Evolutionary conservation across 2,329 filamentous ascomycete genomes (phyloP), one percentile per base, ranked within the genome.

Genomic region (Pseudogymnoascus sp.): DNA sequence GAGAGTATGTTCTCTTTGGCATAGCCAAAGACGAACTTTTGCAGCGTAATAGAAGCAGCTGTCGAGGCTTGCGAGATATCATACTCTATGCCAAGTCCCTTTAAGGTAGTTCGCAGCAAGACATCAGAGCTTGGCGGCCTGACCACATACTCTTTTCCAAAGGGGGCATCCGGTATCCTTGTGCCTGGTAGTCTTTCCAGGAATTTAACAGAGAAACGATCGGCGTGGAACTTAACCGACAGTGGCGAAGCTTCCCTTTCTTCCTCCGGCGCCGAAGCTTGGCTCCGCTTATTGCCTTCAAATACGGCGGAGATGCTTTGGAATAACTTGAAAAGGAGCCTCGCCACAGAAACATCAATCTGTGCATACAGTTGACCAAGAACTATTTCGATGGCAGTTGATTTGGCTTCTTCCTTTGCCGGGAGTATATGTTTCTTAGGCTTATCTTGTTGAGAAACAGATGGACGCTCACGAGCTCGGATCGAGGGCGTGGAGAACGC

Each of bases 21-120:
- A 68, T 88, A 87, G 1, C 85, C 84, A 65, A 88, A 84, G 0
- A 76, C 76, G 66, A 88, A 82, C 64, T 81, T 83, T 64, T 82
- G 76, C 1, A 87, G 67, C 2, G 67, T 68, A 6, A 72, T 18
- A 18, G 59, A 62, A 11, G 70, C 69, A 43, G 66, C 69, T 5
- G 65, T 69, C 4, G 30, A 58, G 25, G 63, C 41, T 7, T 62
- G 54, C 6, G 62, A 63, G 5, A 61, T 57, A 12, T 63, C 60
- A 7, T 64, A 64, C 12, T 64, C 57, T 18, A 71, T 37, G 18
- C 65, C 57, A 18, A 73, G 65, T 16, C 70, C 70, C n/a, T 62
- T 65, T 3, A 72, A 43, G 2, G 61, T 63, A 28, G 67, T 65
- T 14, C 64, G 66, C 9, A 73, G 60, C 32, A 73, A 68, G 39